These are phyloP conservation scores for Davidsoniella eucalypti DNA, from an alignment of 2,329 filamentous ascomycete species.

Conservation along the genomic window DNA sequence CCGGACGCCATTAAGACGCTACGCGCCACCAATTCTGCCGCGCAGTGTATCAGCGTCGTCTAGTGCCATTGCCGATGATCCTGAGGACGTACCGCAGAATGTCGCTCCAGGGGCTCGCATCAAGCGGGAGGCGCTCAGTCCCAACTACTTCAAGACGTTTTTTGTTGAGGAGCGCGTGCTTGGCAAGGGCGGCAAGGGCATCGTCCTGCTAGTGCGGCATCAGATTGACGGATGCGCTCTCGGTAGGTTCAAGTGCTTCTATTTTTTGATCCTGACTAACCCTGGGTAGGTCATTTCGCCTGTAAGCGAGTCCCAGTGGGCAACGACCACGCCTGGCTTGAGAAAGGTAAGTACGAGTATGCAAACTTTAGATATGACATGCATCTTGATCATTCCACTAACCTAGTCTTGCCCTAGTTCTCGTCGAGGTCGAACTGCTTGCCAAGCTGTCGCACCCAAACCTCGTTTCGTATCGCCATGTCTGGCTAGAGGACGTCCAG, in stretches of 20 bases:
- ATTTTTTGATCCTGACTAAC: background rate
- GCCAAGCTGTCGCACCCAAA: constrained; percentile 89
- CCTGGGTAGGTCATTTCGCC: constrained; percentile 53
- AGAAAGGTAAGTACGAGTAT: constrained; percentile 40
- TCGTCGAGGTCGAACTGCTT: constrained; percentile 83
- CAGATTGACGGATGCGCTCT: constrained; percentile 76
- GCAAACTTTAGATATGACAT: background rate
- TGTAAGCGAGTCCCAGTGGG: constrained; percentile 95
- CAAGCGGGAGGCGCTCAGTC: constrained; percentile 72
- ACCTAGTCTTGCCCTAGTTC: constrained; percentile 26
- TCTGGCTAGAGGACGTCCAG: constrained; percentile 84
- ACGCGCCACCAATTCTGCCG: background rate
- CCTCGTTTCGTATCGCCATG: constrained; percentile 88
- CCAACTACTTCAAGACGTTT: constrained; percentile 82
- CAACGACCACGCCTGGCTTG: constrained; percentile 85
- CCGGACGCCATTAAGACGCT: constrained; percentile 20
- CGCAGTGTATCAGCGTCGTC: background rate
- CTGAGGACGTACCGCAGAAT: constrained; percentile 15
- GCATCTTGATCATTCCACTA: background rate
- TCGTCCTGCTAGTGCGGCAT: constrained; percentile 86
- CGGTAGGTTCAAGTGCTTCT: constrained; percentile 22
- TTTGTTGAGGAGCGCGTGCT: constrained; percentile 80
- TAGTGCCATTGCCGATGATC: background rate
- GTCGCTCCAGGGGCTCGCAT: constrained; percentile 44
- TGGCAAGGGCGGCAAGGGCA: constrained; percentile 81